A percentile compares a stretch with the other conserved stretches of the same genome.
These are phyloP conservation scores for Metroxylon sagu DNA, from an alignment of 176 grass and related monocot genomes.

Conservation along the genomic window DNA sequence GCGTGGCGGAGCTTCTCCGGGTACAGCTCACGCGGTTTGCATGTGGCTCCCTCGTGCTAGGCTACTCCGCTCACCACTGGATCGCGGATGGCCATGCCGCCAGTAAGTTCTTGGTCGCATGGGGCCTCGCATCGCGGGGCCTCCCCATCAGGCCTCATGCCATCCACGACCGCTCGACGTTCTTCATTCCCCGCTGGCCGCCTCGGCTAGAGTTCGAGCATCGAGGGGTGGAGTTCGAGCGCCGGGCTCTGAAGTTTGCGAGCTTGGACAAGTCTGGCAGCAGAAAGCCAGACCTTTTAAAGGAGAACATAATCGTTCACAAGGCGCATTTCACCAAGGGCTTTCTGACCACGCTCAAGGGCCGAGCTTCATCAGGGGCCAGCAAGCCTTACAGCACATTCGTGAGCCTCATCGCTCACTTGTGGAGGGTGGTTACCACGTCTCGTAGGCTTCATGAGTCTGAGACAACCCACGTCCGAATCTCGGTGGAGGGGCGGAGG, in stretches of 20 bases:
- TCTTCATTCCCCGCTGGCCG: conserved; percentile 20
- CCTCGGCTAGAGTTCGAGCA: conserved; percentile 16
- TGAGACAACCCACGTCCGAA: conserved; percentile 13
- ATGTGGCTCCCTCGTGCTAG: conserved; percentile 25
- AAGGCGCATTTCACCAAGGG: conserved; percentile 9
- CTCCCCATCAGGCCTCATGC: conserved; percentile 8
- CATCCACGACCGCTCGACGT: conserved; percentile 9
- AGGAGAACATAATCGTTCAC: background rate
- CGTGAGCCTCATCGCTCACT: conserved; percentile 24
- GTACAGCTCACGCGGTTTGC: conserved; percentile 39
- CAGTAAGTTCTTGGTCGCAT: conserved; percentile 24
- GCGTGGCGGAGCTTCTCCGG: no score
- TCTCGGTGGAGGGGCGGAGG: conserved; percentile 22
- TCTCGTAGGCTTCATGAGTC: conserved; percentile 12
- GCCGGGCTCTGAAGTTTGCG: no score
- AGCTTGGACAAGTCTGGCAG: background rate
- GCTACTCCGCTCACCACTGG: conserved; percentile 26
- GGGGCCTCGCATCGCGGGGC: conserved; percentile 22
- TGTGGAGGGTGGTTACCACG: conserved; percentile 27
- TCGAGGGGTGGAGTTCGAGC: conserved; percentile 1
- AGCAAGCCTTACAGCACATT: conserved; percentile 19
- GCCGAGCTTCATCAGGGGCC: conserved; percentile 7
- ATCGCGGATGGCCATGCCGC: conserved; percentile 26
- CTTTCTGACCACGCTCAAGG: conserved; percentile 14
- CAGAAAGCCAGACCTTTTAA: background rate